phyloP scores from a whole-genome alignment of 768 basidiomycete genomes.

The Rhizopogon vulgaris region DNA sequence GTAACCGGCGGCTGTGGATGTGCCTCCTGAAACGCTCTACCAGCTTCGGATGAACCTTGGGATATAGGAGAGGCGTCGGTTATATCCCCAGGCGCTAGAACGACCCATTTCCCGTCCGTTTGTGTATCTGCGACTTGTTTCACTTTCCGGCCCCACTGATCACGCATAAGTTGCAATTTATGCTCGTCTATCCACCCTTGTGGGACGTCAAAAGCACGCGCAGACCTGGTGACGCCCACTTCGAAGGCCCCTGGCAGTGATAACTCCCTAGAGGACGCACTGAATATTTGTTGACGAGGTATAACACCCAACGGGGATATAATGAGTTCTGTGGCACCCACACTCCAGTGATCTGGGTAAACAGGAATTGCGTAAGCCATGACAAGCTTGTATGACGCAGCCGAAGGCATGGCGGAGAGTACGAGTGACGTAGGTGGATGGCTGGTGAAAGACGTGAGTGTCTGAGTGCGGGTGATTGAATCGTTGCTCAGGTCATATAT shows the following conservation, averaged over 20 bases:
- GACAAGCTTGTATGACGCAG: slow-evolving; percentile 62
- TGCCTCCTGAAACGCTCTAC: slow-evolving; percentile 21
- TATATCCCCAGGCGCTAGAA: slow-evolving; percentile 56
- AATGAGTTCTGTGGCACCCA: slow-evolving; percentile 70
- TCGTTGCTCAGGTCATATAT: slow-evolving; percentile 64
- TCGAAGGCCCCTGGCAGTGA: slow-evolving; percentile 30
- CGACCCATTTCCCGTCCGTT: slow-evolving; percentile 83
- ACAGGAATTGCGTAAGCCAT: slow-evolving; percentile 72
- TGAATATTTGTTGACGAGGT: slow-evolving; percentile 5
- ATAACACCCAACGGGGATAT: slow-evolving; percentile 35
- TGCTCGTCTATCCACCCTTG: slow-evolving; percentile 65
- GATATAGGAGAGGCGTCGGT: slow-evolving; percentile 8
- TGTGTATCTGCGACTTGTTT: slow-evolving; percentile 63
- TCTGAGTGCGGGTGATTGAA: slow-evolving; percentile 51
- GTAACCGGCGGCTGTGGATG: slow-evolving; percentile 5
- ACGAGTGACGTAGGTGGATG: slow-evolving; percentile 77
- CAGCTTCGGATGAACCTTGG: slow-evolving; percentile 14
- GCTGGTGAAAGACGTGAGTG: slow-evolving; percentile 70
- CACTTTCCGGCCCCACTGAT: slow-evolving; percentile 78
- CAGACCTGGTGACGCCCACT: slow-evolving; percentile 54
- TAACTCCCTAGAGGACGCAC: slow-evolving; percentile 6
- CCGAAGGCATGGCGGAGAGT: slow-evolving; percentile 52
- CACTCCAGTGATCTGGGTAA: slow-evolving; percentile 77
- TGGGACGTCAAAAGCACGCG: slow-evolving; percentile 66
- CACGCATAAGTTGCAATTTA: slow-evolving; percentile 55